Conservation (phyloP, 2,329 filamentous ascomycete genomes). For the Aspergillus floridensis region DNA sequence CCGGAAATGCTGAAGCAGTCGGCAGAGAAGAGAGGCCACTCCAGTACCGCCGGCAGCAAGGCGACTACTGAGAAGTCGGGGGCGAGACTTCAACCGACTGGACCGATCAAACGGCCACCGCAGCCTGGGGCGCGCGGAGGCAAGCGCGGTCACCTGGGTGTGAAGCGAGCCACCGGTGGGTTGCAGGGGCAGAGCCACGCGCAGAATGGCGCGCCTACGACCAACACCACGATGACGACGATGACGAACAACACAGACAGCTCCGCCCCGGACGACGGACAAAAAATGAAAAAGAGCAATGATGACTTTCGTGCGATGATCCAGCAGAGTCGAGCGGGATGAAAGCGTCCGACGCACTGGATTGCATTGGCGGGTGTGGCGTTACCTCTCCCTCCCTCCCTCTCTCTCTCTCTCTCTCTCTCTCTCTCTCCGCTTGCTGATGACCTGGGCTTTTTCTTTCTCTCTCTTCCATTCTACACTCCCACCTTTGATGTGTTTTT, state of each 20-base stretch:
- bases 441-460: background rate
- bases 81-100: constrained; percentile 28
- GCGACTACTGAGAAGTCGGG: constrained; percentile 37
- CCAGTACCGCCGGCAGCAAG: constrained; percentile 36
- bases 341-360: constrained; percentile 23
- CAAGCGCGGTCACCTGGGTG: constrained; percentile 49
- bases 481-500: constrained; percentile 9
- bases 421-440: constrained; percentile 5
- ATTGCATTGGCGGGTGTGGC: constrained; percentile 29
- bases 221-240: constrained; percentile 24
- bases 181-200: background rate
- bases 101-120: constrained; percentile 45
- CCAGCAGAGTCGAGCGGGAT: constrained; percentile 37
- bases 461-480: constrained; percentile 9
- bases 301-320: constrained; percentile 58
- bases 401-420: background rate
- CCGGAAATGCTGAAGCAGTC: constrained; percentile 49
- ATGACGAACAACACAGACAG: constrained; percentile 28
- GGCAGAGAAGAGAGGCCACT: constrained; percentile 38
- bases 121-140: constrained; percentile 45
- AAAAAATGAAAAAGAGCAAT: constrained; percentile 52
- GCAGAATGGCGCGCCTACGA: constrained; percentile 22
- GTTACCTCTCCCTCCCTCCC: constrained; percentile 16
- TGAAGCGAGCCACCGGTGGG: constrained; percentile 38
- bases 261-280: constrained; percentile 15